Conservation (phyloP, 495 filamentous ascomycete species). For the Trichoderma parareesei region DNA sequence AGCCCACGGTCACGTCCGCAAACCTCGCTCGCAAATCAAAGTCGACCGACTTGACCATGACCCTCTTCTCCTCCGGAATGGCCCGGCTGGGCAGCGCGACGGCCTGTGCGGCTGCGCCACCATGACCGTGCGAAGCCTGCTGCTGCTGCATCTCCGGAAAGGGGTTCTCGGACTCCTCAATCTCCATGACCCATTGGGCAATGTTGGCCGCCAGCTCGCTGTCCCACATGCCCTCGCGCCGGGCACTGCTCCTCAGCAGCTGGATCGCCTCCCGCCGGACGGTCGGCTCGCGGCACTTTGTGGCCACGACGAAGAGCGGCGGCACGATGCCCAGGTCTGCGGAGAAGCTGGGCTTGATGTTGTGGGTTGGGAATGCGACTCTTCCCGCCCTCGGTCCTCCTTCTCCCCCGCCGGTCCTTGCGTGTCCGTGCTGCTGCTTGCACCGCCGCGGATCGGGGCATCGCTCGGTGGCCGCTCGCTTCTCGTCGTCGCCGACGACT, state of each 20-base stretch:
- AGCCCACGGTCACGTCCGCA: conserved; percentile 41
- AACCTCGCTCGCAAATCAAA: conserved; percentile 42
- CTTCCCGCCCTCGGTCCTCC: conserved; percentile 18
- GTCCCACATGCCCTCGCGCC: conserved; percentile 59
- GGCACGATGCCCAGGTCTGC: conserved; percentile 47
- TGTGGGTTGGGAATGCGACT: conserved; percentile 33
- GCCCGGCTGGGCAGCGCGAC: conserved; percentile 6
- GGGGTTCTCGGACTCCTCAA: conserved; percentile 46
- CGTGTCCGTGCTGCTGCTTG: conserved; percentile 24
- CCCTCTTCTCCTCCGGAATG: conserved; percentile 40
- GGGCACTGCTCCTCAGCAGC: conserved; percentile 41
- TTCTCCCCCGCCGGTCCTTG: conserved; percentile 15
- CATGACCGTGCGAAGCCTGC: background rate
- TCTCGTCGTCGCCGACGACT: conserved; percentile 41
- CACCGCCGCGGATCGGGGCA: conserved; percentile 36
- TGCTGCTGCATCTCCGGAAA: background rate
- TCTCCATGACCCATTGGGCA: conserved; percentile 44
- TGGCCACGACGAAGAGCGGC: conserved; percentile 48
- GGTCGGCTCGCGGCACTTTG: conserved; percentile 48
- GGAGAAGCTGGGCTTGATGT: conserved; percentile 46
- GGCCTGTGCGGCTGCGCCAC: background rate
- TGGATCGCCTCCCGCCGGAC: conserved; percentile 49
- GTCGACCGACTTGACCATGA: conserved; percentile 47
- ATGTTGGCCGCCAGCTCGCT: conserved; percentile 47
- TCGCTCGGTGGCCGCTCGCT: conserved; percentile 34